Evolutionary conservation across 2,329 filamentous ascomycete genomes (phyloP), one percentile per base, ranked within the genome.

Genomic region (Fonsecaea multimorphosa): DNA sequence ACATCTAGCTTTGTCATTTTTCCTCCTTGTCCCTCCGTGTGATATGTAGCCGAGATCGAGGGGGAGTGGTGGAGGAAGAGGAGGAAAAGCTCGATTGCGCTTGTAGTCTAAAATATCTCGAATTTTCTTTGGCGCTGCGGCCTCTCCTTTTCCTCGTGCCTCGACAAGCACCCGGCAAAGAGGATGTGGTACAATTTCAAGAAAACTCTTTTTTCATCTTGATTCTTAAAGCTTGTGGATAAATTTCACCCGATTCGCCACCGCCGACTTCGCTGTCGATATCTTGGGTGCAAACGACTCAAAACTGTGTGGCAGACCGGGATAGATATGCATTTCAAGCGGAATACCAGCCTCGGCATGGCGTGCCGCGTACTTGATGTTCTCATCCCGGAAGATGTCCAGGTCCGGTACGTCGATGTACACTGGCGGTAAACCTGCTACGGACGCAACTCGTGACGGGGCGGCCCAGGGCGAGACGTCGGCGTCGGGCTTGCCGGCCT

Each of bases 361-460:
- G 59, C 73, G 76, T 19, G 70, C 72, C n/a, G 79, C 80, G 71
- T 78, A 83, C n/a, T 73, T 73, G 27, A 83, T 63, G 54, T 73
- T 73, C 66, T 83, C 64, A 34, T 80, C 77, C 1, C 78, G 73
- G 66, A 83, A 82, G 29, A 80, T 72, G 68, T 84, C 81, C 36
- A 80, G 71, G 6, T 76, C 74, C 0, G 81, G 80, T 6, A 79
- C 75, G 56, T 81, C 78, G 32, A 84, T 78, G 64, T 81, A 84
- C 0, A 78, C 74, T 0, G 78, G 74, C 16, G 82, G 81, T 40
- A 84, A 71, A 0, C 76, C 77, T 3, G 11, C 38, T 6, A 79
- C 70, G 54, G 76, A 74, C n/a, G 68, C 72, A 38, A 75, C 77
- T 0, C 79, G 72, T 0, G 74, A 74, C 0, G 81, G 78, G 14